Base-by-base conservation (phyloP, 2,329 filamentous ascomycete species). In the Colletotrichum lini region DNA sequence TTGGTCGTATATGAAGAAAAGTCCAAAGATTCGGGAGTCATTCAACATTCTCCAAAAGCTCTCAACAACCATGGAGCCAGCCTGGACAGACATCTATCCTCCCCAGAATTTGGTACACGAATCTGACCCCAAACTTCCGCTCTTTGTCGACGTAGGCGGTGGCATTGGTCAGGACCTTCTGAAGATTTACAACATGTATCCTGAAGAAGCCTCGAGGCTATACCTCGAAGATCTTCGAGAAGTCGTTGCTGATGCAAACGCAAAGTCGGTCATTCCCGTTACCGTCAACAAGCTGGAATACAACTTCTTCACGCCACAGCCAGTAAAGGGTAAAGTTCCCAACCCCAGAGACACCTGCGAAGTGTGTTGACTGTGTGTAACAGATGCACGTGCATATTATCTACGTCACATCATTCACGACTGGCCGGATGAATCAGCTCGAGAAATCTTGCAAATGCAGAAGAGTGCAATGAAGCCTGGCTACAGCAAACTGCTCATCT, bases 401-500 rank as follows among this genome's bases (percentile, higher is more conserved):
- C 76, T 90, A 72, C 87, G 87, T 74, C 79, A 84, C 69, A 86
- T 89, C 63, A 79, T 90, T 15, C 88, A 89, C 76, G 87, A 89
- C 78, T 88, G 86, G 86, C 82, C 86, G 0, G 86, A 89, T 63
- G 77, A 80, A 23, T 79, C 84, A 54, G 78, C 78, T 6, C 72
- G 79, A 5, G 76, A 77, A 60, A 85, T 87, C 47, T 77, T 84
- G 47, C 80, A 79, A 44, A 81, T 79, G 2, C 76, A 88, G 42
- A 75, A 84, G 0, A 83, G 85, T 1, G 81, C 83, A 50, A 73
- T 89, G 73, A 82, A 84, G 73, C 79, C 84, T 2, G 82, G 88
- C 1, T 70, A 70, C 50, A 79, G 82, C 40, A 77, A 77, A 12
- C 75, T 84, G 3, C 71, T 84, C 26, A 73, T 84, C 44, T 78